These are phyloP conservation scores for Apiotrichum brassicae DNA, from an alignment of 1,284 basidiomycete genomes.

Conservation along the genomic window DNA sequence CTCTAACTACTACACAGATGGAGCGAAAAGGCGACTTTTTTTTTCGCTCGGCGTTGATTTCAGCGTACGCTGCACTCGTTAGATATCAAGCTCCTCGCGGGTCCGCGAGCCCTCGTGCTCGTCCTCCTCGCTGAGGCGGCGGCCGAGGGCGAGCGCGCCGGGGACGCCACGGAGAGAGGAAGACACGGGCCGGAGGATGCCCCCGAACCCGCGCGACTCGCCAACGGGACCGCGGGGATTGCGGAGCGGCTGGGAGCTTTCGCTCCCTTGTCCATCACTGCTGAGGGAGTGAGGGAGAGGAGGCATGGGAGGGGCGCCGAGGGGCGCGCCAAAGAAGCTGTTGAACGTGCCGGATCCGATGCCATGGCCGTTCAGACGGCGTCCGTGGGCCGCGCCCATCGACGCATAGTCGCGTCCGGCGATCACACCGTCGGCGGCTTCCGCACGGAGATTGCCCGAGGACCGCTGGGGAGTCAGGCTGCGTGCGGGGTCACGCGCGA, in stretches of 20 bases:
- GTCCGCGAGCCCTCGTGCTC: constrained; percentile 25
- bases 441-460: constrained; percentile 84
- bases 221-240: constrained; percentile 43
- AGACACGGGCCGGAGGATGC: constrained; percentile 8
- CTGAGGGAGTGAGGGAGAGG: constrained; percentile 23
- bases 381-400: constrained; percentile 31
- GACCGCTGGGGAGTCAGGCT: constrained; percentile 75
- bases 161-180: constrained; percentile 18
- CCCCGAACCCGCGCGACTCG: constrained; percentile 28
- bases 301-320: constrained; percentile 37
- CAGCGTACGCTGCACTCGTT: not conserved
- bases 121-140: constrained; percentile 31
- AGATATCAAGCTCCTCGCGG: constrained; percentile 16
- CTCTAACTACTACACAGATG: not conserved
- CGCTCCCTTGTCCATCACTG: constrained; percentile 6
- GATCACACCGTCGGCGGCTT: constrained; percentile 71
- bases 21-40: too few relatives aligned
- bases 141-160: constrained; percentile 15
- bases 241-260: constrained; percentile 25
- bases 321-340: constrained; percentile 23
- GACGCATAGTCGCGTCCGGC: constrained; percentile 34
- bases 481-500: constrained; percentile 64
- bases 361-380: constrained; percentile 24
- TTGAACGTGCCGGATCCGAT: constrained; percentile 26
- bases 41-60: too few relatives aligned